Percentiles rank a stretch among this genome's conserved stretches.
Conservation (phyloP, 805 yeast genomes). For the Kockiozyma suomiensis region DNA sequence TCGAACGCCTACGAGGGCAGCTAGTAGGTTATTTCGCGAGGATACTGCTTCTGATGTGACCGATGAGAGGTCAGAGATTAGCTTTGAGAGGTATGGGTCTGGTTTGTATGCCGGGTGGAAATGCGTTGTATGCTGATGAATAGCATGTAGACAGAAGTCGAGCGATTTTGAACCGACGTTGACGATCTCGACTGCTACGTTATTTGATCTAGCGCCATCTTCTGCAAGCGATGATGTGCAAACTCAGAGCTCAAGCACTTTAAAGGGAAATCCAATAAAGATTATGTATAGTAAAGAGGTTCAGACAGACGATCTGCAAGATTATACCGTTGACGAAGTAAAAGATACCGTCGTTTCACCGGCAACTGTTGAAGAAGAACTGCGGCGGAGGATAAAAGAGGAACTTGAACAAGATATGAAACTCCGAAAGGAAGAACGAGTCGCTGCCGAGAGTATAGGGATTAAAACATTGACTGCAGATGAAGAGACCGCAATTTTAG, state of each 20-base stretch:
- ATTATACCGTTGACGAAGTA: neutral
- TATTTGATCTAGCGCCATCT: slow-evolving; percentile 13
- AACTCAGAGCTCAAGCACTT: neutral
- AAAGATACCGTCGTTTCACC: neutral
- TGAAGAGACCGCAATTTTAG: slow-evolving; percentile 3
- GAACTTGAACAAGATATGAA: neutral
- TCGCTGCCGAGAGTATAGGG: neutral
- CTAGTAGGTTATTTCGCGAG: neutral
- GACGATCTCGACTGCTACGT: neutral
- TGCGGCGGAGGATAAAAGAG: slow-evolving; percentile 22
- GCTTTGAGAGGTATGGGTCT: neutral
- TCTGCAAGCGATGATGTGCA: neutral
- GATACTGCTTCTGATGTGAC: no score
- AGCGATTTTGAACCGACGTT: neutral
- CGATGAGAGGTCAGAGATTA: neutral
- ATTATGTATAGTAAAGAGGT: slow-evolving; percentile 40
- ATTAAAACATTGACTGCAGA: neutral
- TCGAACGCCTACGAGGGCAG: neutral
- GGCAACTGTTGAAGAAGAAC: neutral
- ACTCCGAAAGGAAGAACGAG: neutral
- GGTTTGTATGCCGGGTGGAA: neutral
- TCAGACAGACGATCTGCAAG: slow-evolving; percentile 35
- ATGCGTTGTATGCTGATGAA: neutral
- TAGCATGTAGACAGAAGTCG: neutral
- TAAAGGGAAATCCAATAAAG: neutral